Percentiles rank a stretch among this genome's conserved stretches.
Conservation (phyloP, 2,329 filamentous ascomycete genomes). For the Epichloe bromicola region DNA sequence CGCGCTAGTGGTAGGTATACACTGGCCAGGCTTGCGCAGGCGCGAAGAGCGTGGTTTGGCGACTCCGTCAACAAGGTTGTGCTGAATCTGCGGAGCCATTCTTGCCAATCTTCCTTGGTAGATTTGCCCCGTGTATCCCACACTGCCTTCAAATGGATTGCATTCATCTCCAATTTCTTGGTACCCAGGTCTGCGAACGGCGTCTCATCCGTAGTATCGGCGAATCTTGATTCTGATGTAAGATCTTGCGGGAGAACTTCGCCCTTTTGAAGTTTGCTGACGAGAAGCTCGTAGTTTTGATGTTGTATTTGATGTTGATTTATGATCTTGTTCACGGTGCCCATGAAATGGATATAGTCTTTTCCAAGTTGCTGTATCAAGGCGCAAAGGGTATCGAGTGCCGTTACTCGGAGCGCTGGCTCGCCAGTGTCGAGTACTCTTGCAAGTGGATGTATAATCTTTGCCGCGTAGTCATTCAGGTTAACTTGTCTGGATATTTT, state of each 20-base stretch:
- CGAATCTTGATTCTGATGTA: constrained; percentile 71
- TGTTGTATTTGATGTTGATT: constrained; percentile 71
- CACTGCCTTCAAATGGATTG: constrained; percentile 89
- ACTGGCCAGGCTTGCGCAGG: constrained; percentile 82
- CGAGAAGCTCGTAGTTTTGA: constrained; percentile 81
- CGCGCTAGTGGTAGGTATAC: constrained; percentile 84
- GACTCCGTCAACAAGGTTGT: constrained; percentile 91
- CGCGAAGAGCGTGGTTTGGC: constrained; percentile 85
- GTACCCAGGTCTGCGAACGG: constrained; percentile 72
- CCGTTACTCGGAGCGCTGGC: constrained; percentile 59
- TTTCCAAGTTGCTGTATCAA: constrained; percentile 92
- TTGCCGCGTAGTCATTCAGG: constrained; percentile 88
- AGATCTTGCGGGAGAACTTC: constrained; percentile 92
- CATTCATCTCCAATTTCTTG: constrained; percentile 94
- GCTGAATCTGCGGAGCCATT: constrained; percentile 95
- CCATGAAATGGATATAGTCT: constrained; percentile 89
- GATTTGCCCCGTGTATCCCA: constrained; percentile 97
- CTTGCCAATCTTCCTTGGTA: constrained; percentile 97
- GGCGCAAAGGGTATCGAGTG: constrained; percentile 86
- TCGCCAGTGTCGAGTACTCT: constrained; percentile 68
- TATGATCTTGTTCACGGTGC: constrained; percentile 81
- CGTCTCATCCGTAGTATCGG: constrained; percentile 65
- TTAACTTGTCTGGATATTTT: constrained; percentile 94
- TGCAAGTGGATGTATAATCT: constrained; percentile 88
- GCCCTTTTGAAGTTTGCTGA: constrained; percentile 86